Base-by-base conservation (phyloP, 345 rosid genomes). In the Mercurialis annua region DNA sequence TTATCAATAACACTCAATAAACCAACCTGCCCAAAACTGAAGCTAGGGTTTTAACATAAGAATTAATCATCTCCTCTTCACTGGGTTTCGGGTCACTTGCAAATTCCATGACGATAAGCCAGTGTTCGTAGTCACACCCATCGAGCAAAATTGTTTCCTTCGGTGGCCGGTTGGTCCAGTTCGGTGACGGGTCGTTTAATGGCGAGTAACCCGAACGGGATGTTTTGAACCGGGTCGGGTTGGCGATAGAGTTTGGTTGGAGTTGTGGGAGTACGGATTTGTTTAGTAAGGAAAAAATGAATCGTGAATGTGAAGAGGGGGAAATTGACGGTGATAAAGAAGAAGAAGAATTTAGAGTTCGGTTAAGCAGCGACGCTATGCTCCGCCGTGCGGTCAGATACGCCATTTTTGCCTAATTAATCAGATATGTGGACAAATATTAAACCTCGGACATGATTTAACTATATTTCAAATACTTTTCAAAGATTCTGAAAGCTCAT, bases 81-180 rank as follows among this genome's bases (percentile, higher is more conserved):
- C 84, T 56, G 52, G 92, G 96, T 76, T 84, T 91, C 3, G 97
- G 86, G 64, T 89, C 93, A 17, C 70, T 68, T 0, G 83, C 78
- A 70, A 91, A 94, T 82, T 94, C 99, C 98, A 94, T 78, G 60
- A 91, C 93, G 29, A 92, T 84, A 62, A 94, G 95, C 96, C 99
- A 94, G 62, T 91, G 99, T 78, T 87, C 92, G 68, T 85, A 91
- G 68, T 94, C 99, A 59, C 99, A 94, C 27, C 96, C 97, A 57
- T 91, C 99, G 1, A 94, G 91, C 52, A 91, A 82, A 63, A 91
- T 89, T 27, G 97, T 86, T 79, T 94, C 97, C 58, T 91, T 91
- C 0, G 99, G 95, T 0, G 97, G 92, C 17, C 96, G 96, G 73
- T 86, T 89, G 86, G 88, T 87, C 91, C 92, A 94, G 74, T 89